These are phyloP conservation scores for Zygosaccharomyces rouxii DNA, from an alignment of 805 yeast species.

Conservation along the genomic window DNA sequence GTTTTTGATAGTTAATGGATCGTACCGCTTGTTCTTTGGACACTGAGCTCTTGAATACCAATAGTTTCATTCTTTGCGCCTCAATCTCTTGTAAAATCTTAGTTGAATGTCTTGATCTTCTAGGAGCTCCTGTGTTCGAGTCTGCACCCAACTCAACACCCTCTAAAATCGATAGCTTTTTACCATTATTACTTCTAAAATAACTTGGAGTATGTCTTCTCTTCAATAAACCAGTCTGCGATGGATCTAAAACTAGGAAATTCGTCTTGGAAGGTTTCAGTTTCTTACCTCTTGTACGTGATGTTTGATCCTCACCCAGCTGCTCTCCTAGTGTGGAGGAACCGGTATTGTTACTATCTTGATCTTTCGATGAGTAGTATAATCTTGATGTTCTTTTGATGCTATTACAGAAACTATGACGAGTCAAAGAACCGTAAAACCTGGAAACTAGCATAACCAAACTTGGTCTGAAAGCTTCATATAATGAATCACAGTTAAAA, in stretches of 20 bases:
- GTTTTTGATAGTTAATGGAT: conserved; percentile 29
- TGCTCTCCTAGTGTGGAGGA: not conserved
- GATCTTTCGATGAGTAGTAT: conserved; percentile 5
- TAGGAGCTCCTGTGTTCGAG: not conserved
- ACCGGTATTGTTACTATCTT: not conserved
- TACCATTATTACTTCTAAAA: conserved; percentile 9
- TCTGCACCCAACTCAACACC: conserved; percentile 26
- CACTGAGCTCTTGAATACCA: conserved; percentile 24
- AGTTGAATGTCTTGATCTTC: conserved; percentile 5
- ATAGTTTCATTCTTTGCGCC: conserved; percentile 19
- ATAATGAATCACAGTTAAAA: not conserved
- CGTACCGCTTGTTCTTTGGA: conserved; percentile 26
- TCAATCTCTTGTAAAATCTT: conserved; percentile 19
- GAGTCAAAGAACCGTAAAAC: conserved; percentile 3
- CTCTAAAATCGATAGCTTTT: conserved; percentile 25
- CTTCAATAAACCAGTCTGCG: conserved; percentile 26
- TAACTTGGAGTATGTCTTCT: conserved; percentile 13
- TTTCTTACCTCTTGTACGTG: conserved; percentile 27
- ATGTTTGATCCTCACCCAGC: not conserved
- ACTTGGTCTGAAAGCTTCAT: not conserved
- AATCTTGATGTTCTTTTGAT: conserved; percentile 4
- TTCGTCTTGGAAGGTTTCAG: conserved; percentile 27
- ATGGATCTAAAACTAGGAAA: conserved; percentile 29
- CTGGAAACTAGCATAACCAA: conserved; percentile 7
- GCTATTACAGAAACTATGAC: not conserved